A percentile compares a stretch with the other conserved stretches of the same genome.
phyloP scores from a whole-genome alignment of 495 filamentous ascomycete species.

The Penicillium riverlandense region DNA sequence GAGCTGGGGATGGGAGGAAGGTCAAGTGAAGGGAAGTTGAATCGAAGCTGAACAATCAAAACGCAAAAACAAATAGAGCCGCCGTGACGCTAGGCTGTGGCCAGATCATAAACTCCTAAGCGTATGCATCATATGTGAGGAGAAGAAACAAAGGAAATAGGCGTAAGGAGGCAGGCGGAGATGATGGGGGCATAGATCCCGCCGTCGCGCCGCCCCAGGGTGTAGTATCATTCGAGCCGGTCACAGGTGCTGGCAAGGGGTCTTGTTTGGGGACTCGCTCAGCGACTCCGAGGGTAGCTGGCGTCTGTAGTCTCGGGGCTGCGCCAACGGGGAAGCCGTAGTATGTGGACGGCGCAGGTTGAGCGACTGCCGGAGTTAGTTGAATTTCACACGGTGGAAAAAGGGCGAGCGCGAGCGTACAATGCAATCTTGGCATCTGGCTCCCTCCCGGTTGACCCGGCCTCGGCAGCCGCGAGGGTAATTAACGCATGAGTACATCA shows the following conservation, averaged over 20 bases:
- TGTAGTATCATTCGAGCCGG: neutral
- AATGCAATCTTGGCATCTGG: constrained; percentile 40
- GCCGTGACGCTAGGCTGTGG: neutral
- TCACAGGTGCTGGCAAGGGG: constrained; percentile 14
- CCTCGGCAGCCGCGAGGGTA: constrained; percentile 45
- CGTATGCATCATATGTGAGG: neutral
- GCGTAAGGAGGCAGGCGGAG: neutral
- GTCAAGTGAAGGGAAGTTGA: constrained; percentile 1
- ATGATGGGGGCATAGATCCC: neutral
- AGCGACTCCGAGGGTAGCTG: constrained; percentile 34
- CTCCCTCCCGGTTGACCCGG: constrained; percentile 35
- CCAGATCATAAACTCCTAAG: neutral
- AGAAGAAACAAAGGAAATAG: neutral
- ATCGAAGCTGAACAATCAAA: neutral
- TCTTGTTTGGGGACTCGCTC: constrained; percentile 20
- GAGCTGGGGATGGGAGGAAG: neutral
- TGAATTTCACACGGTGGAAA: neutral
- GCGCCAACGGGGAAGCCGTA: constrained; percentile 37
- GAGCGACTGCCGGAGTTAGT: constrained; percentile 24
- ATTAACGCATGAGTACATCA: constrained; percentile 46
- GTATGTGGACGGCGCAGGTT: constrained; percentile 35
- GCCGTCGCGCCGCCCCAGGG: too few species aligned
- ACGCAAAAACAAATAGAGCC: neutral
- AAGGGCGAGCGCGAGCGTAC: constrained; percentile 21
- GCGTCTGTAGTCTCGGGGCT: constrained; percentile 37